phyloP scores from a whole-genome alignment of 2,329 filamentous ascomycete species.

The Phoma herbarum region DNA sequence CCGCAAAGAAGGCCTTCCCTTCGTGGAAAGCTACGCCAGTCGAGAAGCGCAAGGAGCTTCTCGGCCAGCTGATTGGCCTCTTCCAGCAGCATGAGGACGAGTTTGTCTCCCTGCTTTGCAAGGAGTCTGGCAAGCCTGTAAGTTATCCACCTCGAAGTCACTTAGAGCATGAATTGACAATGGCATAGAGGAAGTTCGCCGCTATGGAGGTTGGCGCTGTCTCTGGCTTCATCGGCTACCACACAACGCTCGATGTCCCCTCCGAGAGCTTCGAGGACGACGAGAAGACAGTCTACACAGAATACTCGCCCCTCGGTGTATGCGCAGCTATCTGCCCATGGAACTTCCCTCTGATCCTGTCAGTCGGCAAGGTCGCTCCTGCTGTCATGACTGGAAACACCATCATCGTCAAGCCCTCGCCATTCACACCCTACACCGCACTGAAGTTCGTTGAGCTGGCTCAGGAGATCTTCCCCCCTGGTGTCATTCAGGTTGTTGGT shows the following conservation, averaged over 20 bases:
- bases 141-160: conserved; percentile 4
- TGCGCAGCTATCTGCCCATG: conserved; percentile 54
- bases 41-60: conserved; percentile 45
- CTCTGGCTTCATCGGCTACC: conserved; percentile 50
- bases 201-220: conserved; percentile 52
- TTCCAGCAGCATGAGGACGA: conserved; percentile 42
- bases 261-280: conserved; percentile 55
- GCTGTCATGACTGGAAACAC: conserved; percentile 66
- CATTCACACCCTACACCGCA: conserved; percentile 65
- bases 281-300: conserved; percentile 57
- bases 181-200: conserved; percentile 51
- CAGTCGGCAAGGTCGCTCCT: conserved; percentile 64
- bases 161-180: conserved; percentile 16
- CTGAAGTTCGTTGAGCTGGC: conserved; percentile 70
- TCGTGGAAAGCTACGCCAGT: conserved; percentile 54
- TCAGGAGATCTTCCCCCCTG: conserved; percentile 66
- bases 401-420: conserved; percentile 66
- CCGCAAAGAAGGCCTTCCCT: conserved; percentile 59
- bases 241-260: conserved; percentile 45
- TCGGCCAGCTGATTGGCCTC: conserved; percentile 38
- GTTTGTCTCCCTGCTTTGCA: conserved; percentile 44
- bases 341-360: conserved; percentile 64
- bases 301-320: conserved; percentile 59
- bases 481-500: conserved; percentile 68
- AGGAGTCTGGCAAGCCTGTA: conserved; percentile 51